Conservation (phyloP, 2,329 filamentous ascomycete species). For the Monosporascus sp. region DNA sequence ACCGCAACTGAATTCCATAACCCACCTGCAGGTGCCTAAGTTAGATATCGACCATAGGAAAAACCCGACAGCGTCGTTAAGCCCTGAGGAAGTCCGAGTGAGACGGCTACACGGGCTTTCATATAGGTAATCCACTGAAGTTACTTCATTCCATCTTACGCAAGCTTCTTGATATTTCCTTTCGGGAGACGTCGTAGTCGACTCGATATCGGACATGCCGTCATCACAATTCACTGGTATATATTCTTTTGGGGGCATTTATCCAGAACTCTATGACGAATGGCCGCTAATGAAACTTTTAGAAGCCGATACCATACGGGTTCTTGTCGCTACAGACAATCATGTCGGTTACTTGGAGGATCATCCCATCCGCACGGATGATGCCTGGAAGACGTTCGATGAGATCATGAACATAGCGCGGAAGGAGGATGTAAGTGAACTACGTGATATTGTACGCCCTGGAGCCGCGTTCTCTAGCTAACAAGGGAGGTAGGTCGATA, state of each 20-base stretch:
- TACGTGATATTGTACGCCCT: too few relatives aligned
- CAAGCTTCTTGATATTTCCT: not conserved
- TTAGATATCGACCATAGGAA: too few relatives aligned
- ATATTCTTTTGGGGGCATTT: not conserved
- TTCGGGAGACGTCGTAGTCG: not conserved
- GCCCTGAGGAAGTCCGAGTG: too few relatives aligned
- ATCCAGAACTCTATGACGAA: not conserved
- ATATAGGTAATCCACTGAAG: not conserved
- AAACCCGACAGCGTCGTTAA: too few relatives aligned
- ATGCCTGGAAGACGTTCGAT: conserved; percentile 95
- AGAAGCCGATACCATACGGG: conserved; percentile 81
- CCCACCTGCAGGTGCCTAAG: not conserved
- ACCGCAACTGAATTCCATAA: not conserved
- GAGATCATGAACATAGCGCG: conserved; percentile 89
- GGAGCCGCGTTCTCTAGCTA: not conserved
- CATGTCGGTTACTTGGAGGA: conserved; percentile 97
- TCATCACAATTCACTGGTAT: conserved; percentile 19
- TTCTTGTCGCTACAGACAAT: conserved; percentile 91
- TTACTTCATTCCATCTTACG: not conserved
- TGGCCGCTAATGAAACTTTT: not conserved
- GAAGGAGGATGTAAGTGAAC: conserved; percentile 60
- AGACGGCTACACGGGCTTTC: not conserved
- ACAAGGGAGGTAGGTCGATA: conserved; percentile 63
- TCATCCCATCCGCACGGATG: conserved; percentile 88
- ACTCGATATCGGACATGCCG: conserved; percentile 12